Evolutionary conservation across 805 yeast species (phyloP), one percentile per base, ranked within the genome.

Genomic region (Pichia pseudocactophila): DNA sequence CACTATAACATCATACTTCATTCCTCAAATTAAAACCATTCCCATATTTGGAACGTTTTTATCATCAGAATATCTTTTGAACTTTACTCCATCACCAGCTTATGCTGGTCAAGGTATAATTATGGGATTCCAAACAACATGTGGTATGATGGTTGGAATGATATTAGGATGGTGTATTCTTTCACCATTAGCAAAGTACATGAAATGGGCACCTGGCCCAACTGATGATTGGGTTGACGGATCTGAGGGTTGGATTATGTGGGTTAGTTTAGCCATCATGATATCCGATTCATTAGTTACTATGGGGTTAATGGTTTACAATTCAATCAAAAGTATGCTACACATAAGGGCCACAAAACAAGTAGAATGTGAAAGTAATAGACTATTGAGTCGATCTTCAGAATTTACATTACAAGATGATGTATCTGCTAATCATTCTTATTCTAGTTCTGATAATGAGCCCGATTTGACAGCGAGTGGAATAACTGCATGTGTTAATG

Each of bases 91-190:
- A 0, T 87, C 96, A 0, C 98, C 98, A 0, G 97, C 97, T 0
- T 90, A 90, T 58, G 74, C 92, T 30, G 98, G 98, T 2, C 98
- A 90, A 62, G 98, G 98, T 4, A 87, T 92, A 33, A 90, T 90
- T 44, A 90, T 90, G 98, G 98, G 98, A 0, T 65, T 88, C 7
- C 85, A 89, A 2, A 88, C 97, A 0, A 94, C 88, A 0, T 71
- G 86, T 9, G 83, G 88, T 48, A 90, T 90, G 98, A 63, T 90
- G 34, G 72, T 87, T 51, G 98, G 98, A 2, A 79, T 95, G 18
- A 48, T 90, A 1, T 55, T 89, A 4, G 98, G 98, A 0, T 90
- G 98, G 98, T 95, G 76, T 0, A 63, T 90, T 1, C 64, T 90
- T n/a, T 90, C 92, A 0, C 97, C 97, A 3, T 45, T 85, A 45